Evolutionary conservation across 768 basidiomycete genomes (phyloP).

Genomic region (Polyporus arcularius): DNA sequence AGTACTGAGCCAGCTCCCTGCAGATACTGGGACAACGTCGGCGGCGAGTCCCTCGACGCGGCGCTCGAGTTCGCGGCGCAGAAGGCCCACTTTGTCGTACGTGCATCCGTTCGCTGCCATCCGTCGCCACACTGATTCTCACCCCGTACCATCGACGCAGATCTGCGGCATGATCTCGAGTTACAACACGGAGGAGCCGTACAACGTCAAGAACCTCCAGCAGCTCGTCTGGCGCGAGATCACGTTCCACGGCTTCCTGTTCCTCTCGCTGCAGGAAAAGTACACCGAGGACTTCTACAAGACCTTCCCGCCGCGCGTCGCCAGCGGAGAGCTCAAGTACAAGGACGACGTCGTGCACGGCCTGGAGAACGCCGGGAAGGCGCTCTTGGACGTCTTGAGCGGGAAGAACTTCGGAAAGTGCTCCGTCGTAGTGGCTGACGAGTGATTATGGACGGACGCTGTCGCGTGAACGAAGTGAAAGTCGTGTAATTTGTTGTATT

Average conservation of each 20-base stretch:
- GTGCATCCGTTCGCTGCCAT: neutral
- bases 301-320: constrained; percentile 32
- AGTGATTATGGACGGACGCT: constrained; percentile 13
- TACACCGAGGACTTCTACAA: constrained; percentile 32
- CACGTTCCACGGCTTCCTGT: constrained; percentile 34
- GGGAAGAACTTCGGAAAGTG: constrained; percentile 39
- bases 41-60: constrained; percentile 33
- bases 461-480: no score
- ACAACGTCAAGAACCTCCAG: constrained; percentile 28
- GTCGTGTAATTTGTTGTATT: no score
- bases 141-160: neutral
- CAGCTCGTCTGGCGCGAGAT: constrained; percentile 32
- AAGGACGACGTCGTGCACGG: constrained; percentile 35
- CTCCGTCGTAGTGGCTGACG: constrained; percentile 33
- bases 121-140: neutral
- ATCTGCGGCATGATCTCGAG: constrained; percentile 33
- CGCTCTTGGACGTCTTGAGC: constrained; percentile 35
- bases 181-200: constrained; percentile 25
- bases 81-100: constrained; percentile 27
- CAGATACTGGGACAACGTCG: constrained; percentile 38
- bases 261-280: constrained; percentile 24
- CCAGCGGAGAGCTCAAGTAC: constrained; percentile 38
- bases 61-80: constrained; percentile 22
- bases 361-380: constrained; percentile 36
- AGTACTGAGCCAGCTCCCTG: neutral